These are phyloP conservation scores for Microdochium paspali DNA, from an alignment of 2,329 filamentous ascomycete species.

Conservation along the genomic window DNA sequence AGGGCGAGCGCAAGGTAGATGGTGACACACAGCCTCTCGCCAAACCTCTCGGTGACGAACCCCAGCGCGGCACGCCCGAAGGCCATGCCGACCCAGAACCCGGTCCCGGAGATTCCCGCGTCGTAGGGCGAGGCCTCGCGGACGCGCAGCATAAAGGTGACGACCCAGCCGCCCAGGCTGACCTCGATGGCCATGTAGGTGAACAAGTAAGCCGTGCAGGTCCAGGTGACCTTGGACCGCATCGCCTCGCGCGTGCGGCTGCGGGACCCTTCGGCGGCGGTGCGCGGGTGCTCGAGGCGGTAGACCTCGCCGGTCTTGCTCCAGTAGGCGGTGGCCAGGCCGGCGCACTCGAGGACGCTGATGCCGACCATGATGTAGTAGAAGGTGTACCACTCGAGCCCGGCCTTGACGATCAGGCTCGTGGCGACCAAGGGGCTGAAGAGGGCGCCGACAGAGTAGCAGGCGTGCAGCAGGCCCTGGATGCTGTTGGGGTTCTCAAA, in stretches of 20 bases:
- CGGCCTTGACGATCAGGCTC: constrained; percentile 56
- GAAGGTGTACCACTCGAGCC: constrained; percentile 60
- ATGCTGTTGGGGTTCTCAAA: constrained; percentile 51
- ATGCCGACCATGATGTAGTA: constrained; percentile 66
- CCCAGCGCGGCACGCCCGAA: constrained; percentile 63
- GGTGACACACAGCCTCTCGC: constrained; percentile 58
- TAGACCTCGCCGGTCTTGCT: constrained; percentile 47
- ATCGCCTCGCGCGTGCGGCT: not conserved
- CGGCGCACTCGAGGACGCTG: constrained; percentile 43
- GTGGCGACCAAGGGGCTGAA: constrained; percentile 63
- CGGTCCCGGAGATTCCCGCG: constrained; percentile 66
- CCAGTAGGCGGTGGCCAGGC: constrained; percentile 53
- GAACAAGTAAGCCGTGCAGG: constrained; percentile 65
- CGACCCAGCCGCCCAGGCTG: constrained; percentile 67
- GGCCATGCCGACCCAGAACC: constrained; percentile 79
- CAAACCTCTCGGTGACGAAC: constrained; percentile 65
- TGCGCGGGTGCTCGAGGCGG: constrained; percentile 25
- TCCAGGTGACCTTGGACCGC: constrained; percentile 51
- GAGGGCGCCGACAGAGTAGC: constrained; percentile 64
- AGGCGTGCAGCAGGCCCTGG: constrained; percentile 50
- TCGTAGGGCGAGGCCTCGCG: constrained; percentile 60
- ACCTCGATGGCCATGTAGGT: constrained; percentile 75
- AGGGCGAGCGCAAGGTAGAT: constrained; percentile 58
- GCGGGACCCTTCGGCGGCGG: constrained; percentile 21
- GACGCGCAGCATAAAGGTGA: constrained; percentile 77